Evolutionary conservation across 1,139 yeast genomes (phyloP).

Genomic region (Suhomyces wounanorum): DNA sequence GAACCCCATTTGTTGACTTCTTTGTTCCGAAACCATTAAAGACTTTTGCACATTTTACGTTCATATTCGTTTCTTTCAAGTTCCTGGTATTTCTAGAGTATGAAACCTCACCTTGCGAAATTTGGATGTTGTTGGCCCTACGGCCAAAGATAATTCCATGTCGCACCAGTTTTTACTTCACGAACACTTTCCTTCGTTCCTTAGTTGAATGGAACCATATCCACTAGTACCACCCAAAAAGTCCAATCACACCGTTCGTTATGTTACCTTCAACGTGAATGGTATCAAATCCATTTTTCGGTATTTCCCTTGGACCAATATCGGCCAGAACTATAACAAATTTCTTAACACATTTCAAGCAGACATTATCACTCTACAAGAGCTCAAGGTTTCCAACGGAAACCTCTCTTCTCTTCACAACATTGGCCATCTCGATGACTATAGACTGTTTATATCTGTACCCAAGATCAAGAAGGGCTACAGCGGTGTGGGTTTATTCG

Average conservation of each 20-base stretch:
- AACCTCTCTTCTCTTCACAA: slow-evolving; percentile 40
- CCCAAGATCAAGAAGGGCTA: slow-evolving; percentile 76
- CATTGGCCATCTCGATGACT: slow-evolving; percentile 62
- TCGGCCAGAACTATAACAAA: slow-evolving; percentile 43
- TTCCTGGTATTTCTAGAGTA: too few species aligned
- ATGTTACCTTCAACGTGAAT: slow-evolving; percentile 80
- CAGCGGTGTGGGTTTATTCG: slow-evolving; percentile 88
- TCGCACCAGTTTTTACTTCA: neutral
- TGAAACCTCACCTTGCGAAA: neutral
- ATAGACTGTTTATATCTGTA: slow-evolving; percentile 64
- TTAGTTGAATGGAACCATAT: neutral
- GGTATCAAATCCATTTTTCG: slow-evolving; percentile 79
- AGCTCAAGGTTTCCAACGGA: slow-evolving; percentile 64
- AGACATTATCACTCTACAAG: slow-evolving; percentile 83
- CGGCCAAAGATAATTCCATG: neutral
- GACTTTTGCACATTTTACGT: too few species aligned
- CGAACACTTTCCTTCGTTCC: neutral
- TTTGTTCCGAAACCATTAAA: too few species aligned
- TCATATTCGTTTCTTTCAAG: too few species aligned
- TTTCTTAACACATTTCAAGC: slow-evolving; percentile 62
- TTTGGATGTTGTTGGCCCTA: neutral
- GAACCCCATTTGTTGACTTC: too few species aligned
- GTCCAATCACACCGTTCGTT: slow-evolving; percentile 31
- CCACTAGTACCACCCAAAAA: neutral
- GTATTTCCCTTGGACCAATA: slow-evolving; percentile 78